Evolutionary conservation across 768 basidiomycete species (phyloP).

Genomic region (Sporobolomyces roseus): DNA sequence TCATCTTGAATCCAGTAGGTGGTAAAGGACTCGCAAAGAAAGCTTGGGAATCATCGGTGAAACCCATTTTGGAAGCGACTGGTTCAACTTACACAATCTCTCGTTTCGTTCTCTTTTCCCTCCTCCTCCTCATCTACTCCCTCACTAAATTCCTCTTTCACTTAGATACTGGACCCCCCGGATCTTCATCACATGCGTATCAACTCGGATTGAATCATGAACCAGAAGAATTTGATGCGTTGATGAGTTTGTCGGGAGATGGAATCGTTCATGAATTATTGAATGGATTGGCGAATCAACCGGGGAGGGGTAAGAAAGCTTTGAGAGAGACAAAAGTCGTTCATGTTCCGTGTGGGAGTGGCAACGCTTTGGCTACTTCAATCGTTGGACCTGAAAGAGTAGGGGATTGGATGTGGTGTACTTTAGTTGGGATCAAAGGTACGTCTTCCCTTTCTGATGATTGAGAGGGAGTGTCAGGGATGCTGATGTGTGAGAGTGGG

Average conservation of each 20-base stretch:
- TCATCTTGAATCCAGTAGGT: constrained; percentile 74
- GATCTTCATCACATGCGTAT: constrained; percentile 61
- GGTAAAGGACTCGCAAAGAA: constrained; percentile 69
- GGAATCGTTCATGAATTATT: constrained; percentile 76
- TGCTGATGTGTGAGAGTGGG: background rate
- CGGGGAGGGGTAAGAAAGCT: constrained; percentile 51
- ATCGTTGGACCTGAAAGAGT: constrained; percentile 15
- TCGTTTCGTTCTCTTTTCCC: background rate
- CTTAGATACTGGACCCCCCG: constrained; percentile 57
- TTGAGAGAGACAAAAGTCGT: constrained; percentile 59
- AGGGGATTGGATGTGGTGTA: constrained; percentile 50
- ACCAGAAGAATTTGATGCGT: constrained; percentile 62
- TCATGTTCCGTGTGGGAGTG: constrained; percentile 62
- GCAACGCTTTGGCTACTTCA: constrained; percentile 33
- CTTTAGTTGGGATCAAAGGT: constrained; percentile 79
- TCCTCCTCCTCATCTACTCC: background rate
- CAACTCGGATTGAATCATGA: constrained; percentile 61
- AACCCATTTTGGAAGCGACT: constrained; percentile 69
- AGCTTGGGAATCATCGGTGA: constrained; percentile 59
- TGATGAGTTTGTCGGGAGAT: constrained; percentile 76
- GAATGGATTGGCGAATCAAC: constrained; percentile 69
- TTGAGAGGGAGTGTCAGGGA: constrained; percentile 42
- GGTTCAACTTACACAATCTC: constrained; percentile 51
- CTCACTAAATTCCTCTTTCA: background rate
- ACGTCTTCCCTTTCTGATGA: constrained; percentile 60